Conservation (phyloP, 306 rosid genomes). For the Citrullus colocynthis region DNA sequence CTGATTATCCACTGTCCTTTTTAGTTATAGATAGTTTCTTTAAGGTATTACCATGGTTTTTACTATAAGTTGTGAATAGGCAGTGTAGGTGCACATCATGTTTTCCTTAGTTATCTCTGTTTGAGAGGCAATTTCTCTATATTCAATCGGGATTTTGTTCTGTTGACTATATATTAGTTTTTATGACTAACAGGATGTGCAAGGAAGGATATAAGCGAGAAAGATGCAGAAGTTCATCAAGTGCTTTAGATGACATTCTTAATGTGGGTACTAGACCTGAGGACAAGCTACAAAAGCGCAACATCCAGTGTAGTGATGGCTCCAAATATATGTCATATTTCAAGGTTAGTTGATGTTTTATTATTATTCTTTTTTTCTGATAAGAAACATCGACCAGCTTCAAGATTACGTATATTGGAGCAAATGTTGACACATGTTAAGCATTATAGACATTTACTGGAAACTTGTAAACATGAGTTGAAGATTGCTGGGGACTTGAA, state of each 20-base stretch:
- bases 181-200: slow-evolving; percentile 33
- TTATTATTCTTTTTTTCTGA: no score
- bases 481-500: neutral
- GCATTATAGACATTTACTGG: neutral
- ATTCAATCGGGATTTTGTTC: neutral
- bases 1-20: neutral
- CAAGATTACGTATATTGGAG: neutral
- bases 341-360: slow-evolving; percentile 45
- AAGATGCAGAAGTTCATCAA: slow-evolving; percentile 30
- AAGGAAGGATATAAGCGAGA: slow-evolving; percentile 35
- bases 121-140: neutral
- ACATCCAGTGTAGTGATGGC: slow-evolving; percentile 42
- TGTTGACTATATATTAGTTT: slow-evolving; percentile 15
- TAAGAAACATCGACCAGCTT: no score
- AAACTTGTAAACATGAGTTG: neutral
- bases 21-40: neutral
- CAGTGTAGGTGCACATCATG: neutral
- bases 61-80: neutral
- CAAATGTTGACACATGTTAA: neutral
- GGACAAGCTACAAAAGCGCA: slow-evolving; percentile 38
- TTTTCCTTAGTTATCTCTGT: neutral
- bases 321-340: slow-evolving; percentile 86
- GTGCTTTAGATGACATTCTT: slow-evolving; percentile 28
- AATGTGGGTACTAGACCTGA: slow-evolving; percentile 26
- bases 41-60: neutral